Base-by-base conservation (phyloP, 768 basidiomycete species). In the Psilocybe azurescens region DNA sequence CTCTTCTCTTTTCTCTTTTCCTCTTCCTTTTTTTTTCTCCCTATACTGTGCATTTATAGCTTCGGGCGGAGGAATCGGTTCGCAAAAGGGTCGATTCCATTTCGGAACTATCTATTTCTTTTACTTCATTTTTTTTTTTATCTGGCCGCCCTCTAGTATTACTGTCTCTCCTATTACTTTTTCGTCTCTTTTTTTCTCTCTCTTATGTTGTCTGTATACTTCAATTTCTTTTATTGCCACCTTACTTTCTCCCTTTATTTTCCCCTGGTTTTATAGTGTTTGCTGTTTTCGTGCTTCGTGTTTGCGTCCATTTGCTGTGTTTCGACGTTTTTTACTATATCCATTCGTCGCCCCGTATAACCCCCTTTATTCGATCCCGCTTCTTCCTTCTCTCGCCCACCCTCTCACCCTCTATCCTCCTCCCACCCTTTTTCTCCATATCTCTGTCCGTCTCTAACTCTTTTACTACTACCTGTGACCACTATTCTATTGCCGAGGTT, bases 11-110 rank as follows among this genome's bases (percentile, higher is more conserved):
- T 55, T 60, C 16, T 24, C 54, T 41, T 53, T 51, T 56, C 47
- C 47, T 59, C 32, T 51, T 57, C 59, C 52, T 63, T 51, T 63
- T 16, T 56, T 56, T 46, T 53, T 54, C 47, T 50, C 41, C 29
- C 11, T 51, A 36, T 53, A 55, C 51, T 53, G 30, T 64, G 47
- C 62, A 59, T 62, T 48, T 66, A 61, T 70, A 67, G 64, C 51
- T 66, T 65, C 59, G 63, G 67, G 69, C 69, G 69, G 69, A 63
- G 65, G 69, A 58, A 60, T 67, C 69, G 65, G 41, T 70, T 66
- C 67, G 38, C 67, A 70, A 70, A 70, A 70, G 67, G 64, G 64
- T 52, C 61, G 69, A 63, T 63, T 63, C 65, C 65, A 62, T 53
- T 63, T 60, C 62, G 69, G 59, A 66, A 65, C 24, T 67, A 68